Base-by-base conservation (phyloP, 2,329 filamentous ascomycete species). In the Pseudocercospora pini-densiflorae region DNA sequence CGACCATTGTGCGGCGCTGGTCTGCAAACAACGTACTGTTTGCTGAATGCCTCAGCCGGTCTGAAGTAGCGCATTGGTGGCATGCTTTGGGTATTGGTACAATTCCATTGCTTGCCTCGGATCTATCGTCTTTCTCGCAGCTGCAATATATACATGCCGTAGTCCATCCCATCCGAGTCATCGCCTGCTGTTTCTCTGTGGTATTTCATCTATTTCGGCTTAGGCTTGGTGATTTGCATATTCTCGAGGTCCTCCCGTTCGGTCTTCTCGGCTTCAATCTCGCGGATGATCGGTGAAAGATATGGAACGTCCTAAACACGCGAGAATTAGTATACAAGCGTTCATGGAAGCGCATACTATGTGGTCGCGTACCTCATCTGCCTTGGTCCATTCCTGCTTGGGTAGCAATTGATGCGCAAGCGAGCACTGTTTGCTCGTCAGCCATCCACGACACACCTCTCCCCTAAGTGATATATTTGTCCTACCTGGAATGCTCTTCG, bases 401-500 rank as follows among this genome's bases (percentile, higher is more conserved):
- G 89, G 88, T 61, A 91, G 82, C 66, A 91, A 81, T 73, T 88
- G 86, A 79, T 91, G 89, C 65, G 87, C 83, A 68, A 90, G 81
- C 54, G 89, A 91, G 81, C 86, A 87, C 88, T 90, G 77, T 75
- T 68, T 64, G 66, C 64, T 33, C n/a, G 23, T 71, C 43, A 69
- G 69, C 51, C 47, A 24, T 43, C 54, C 65, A 4, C 63, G 57
- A 40, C 33, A 31, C 36, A n/a, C 9, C 36, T 5, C 7, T 49
- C 21, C 51, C 31, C 33, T 6, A 45, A 16, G 24, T 60, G 76
- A 72, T 75, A 73, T 40, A 67, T 29, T 55, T 43, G 3, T 49
- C 61, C 71, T 83, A 92, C 90, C 87, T 99, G 95, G 83, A 96
- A 90, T 77, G 95, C 94, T 83, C 95, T 90, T 84, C 95, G 92